phyloP scores from a whole-genome alignment of 2,329 filamentous ascomycete species.

The Juglanconis sp. region DNA sequence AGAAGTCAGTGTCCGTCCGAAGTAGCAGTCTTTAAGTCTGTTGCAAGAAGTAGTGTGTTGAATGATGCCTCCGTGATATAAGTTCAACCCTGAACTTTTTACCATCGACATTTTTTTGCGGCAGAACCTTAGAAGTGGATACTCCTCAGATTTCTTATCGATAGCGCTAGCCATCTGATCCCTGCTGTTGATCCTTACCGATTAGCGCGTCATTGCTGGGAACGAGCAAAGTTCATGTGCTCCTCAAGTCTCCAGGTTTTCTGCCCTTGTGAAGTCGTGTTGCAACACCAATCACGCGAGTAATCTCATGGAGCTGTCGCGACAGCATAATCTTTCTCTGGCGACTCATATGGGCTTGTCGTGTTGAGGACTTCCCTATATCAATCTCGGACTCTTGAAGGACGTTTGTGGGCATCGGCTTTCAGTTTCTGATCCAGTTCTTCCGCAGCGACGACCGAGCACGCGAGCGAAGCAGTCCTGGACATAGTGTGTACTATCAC shows the following conservation, averaged over 20 bases:
- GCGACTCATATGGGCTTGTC: neutral
- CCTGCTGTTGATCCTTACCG: conserved; percentile 5
- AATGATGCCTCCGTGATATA: neutral
- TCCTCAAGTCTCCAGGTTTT: conserved; percentile 9
- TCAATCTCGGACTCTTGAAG: neutral
- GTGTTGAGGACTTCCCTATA: neutral
- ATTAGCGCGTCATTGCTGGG: conserved; percentile 17
- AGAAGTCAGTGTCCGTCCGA: neutral
- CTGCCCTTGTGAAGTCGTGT: neutral
- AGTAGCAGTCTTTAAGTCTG: neutral
- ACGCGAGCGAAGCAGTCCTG: neutral
- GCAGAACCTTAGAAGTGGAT: neutral
- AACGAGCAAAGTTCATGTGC: conserved; percentile 14
- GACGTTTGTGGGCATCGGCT: too few species aligned
- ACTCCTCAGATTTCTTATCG: neutral
- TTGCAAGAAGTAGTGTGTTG: neutral
- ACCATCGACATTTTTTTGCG: neutral
- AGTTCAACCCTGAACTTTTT: conserved; percentile 1
- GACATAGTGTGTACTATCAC: neutral
- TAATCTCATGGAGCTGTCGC: neutral
- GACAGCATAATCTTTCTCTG: neutral
- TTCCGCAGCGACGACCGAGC: neutral
- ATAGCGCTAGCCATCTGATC: neutral
- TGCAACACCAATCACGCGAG: conserved; percentile 9
- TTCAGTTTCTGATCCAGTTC: neutral